Conservation (phyloP, 2,329 filamentous ascomycete genomes). For the Beauveria sp. region DNA sequence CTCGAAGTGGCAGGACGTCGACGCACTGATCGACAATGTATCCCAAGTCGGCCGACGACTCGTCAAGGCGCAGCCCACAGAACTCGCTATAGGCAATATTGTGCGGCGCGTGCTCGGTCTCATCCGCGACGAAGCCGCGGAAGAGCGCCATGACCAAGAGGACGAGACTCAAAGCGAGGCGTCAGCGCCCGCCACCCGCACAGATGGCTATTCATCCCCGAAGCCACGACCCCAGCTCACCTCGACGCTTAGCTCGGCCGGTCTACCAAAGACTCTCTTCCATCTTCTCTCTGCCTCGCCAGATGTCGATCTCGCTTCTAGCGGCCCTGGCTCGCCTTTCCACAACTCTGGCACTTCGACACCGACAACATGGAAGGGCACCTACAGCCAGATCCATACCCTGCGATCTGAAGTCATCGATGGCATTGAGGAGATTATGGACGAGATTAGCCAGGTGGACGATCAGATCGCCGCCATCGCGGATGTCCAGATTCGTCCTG, state of each 20-base stretch:
- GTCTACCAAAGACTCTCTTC: constrained; percentile 71
- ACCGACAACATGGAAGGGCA: constrained; percentile 31
- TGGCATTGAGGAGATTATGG: constrained; percentile 91
- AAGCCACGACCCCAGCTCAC: constrained; percentile 51
- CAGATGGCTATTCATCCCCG: constrained; percentile 21
- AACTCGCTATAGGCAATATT: constrained; percentile 91
- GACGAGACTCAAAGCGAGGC: constrained; percentile 53
- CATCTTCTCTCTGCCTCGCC: constrained; percentile 72
- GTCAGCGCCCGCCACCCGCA: constrained; percentile 27
- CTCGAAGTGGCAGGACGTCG: constrained; percentile 69
- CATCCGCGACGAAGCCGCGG: constrained; percentile 83
- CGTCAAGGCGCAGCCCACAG: constrained; percentile 75
- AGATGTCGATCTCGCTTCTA: constrained; percentile 32
- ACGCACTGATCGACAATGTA: constrained; percentile 72
- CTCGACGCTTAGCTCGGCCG: constrained; percentile 54
- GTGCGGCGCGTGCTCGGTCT: constrained; percentile 83
- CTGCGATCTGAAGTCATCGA: constrained; percentile 86
- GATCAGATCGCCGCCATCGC: constrained; percentile 86
- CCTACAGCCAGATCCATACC: constrained; percentile 50
- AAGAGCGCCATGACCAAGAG: constrained; percentile 59
- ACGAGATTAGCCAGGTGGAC: constrained; percentile 87
- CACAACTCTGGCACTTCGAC: constrained; percentile 43
- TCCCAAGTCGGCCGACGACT: constrained; percentile 71
- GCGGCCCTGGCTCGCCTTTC: constrained; percentile 37
- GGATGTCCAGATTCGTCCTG: constrained; percentile 86